Conservation (phyloP, 306 rosid species). For the Ceratonia siliqua region DNA sequence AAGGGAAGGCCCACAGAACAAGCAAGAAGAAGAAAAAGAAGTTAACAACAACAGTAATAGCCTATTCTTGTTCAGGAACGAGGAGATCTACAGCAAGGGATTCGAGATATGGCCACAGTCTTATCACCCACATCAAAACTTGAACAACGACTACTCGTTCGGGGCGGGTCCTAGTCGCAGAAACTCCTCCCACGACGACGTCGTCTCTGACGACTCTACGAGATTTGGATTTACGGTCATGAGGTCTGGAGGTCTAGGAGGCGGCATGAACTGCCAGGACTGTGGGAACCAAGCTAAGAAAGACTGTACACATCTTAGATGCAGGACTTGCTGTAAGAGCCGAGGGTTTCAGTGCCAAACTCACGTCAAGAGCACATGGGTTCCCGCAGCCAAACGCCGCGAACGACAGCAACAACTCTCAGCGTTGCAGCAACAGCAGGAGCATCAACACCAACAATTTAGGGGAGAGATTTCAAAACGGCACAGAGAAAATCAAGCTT, state of each 20-base stretch:
- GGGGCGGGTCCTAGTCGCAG: slow-evolving; percentile 65
- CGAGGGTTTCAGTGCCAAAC: slow-evolving; percentile 79
- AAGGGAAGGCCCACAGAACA: slow-evolving; percentile 42
- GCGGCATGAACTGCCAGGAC: slow-evolving; percentile 65
- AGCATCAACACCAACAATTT: slow-evolving; percentile 19
- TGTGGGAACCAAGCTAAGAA: slow-evolving; percentile 82
- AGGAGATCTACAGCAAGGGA: slow-evolving; percentile 58
- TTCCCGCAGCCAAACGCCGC: slow-evolving; percentile 92
- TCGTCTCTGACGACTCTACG: slow-evolving; percentile 47
- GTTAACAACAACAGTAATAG: slow-evolving; percentile 22
- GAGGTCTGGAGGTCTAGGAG: slow-evolving; percentile 43
- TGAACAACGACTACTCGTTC: slow-evolving; percentile 54
- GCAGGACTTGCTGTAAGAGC: slow-evolving; percentile 77
- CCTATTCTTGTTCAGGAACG: slow-evolving; percentile 52
- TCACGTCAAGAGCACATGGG: slow-evolving; percentile 98
- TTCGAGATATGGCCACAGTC: slow-evolving; percentile 74
- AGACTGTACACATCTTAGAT: slow-evolving; percentile 63
- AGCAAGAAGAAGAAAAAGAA: slow-evolving; percentile 32
- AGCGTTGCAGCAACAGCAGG: slow-evolving; percentile 42
- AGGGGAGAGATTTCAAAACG: slow-evolving; percentile 50
- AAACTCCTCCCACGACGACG: slow-evolving; percentile 35
- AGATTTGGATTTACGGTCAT: slow-evolving; percentile 53
- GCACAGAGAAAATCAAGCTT: slow-evolving; percentile 46
- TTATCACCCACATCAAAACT: slow-evolving; percentile 43
- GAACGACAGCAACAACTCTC: slow-evolving; percentile 74